Evolutionary conservation across 1,284 basidiomycete genomes (phyloP).

Genomic region (Tranzscheliella williamsii): DNA sequence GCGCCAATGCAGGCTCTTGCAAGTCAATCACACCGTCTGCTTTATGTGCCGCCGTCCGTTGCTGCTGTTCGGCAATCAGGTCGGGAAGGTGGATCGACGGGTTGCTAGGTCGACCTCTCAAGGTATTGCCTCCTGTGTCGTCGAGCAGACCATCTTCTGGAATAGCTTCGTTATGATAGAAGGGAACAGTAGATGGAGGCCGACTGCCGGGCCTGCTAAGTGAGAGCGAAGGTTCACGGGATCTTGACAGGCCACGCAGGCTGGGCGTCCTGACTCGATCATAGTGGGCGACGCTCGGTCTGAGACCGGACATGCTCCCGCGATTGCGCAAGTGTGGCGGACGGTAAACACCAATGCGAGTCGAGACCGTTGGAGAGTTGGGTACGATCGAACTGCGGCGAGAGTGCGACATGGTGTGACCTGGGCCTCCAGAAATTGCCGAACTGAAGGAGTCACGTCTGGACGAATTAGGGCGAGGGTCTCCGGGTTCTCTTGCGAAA

Average conservation of each 20-base stretch:
- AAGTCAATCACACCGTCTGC: not conserved
- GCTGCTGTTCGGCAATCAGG: slow-evolving; percentile 36
- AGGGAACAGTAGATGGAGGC: slow-evolving; percentile 32
- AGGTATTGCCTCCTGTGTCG: slow-evolving; percentile 3
- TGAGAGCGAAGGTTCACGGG: slow-evolving; percentile 41
- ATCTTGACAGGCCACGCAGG: slow-evolving; percentile 40
- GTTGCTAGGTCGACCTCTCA: slow-evolving; percentile 30
- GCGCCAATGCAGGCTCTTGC: not conserved
- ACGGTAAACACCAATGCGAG: slow-evolving; percentile 40
- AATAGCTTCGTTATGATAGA: slow-evolving; percentile 27
- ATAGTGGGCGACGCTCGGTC: slow-evolving; percentile 47
- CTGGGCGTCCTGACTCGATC: slow-evolving; percentile 49
- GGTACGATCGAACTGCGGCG: slow-evolving; percentile 33
- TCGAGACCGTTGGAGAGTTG: slow-evolving; percentile 16
- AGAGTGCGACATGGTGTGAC: slow-evolving; percentile 36
- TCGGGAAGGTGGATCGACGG: slow-evolving; percentile 30
- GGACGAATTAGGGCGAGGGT: slow-evolving; percentile 17
- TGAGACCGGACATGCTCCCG: slow-evolving; percentile 33
- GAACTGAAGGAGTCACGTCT: slow-evolving; percentile 38
- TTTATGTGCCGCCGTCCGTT: slow-evolving; percentile 22
- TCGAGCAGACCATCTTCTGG: slow-evolving; percentile 23
- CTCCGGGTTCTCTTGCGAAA: slow-evolving; percentile 6
- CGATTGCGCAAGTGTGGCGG: slow-evolving; percentile 47
- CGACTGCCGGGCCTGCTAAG: slow-evolving; percentile 32
- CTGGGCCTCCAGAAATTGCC: slow-evolving; percentile 10